These are phyloP conservation scores for Cladochytrium replicatum DNA, from an alignment of 192 early-diverging fungal genomes.

Conservation along the genomic window DNA sequence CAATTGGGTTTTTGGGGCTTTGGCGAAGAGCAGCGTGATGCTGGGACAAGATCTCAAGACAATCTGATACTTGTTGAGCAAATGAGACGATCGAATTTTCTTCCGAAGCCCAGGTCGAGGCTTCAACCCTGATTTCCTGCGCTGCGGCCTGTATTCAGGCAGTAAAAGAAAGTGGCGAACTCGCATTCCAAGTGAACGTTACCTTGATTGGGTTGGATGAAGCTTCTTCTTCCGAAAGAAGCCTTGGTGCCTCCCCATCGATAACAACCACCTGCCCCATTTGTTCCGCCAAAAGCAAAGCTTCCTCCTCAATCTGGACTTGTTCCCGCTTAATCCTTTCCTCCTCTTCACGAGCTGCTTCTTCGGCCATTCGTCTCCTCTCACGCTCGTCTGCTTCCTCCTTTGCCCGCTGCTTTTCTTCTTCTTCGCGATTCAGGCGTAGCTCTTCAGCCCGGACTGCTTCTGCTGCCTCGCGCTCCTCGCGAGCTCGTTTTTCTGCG, in stretches of 20 bases:
- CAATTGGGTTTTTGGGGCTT: slow-evolving; percentile 2
- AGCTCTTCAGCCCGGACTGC: too few relatives aligned
- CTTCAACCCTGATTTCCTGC: slow-evolving; percentile 42
- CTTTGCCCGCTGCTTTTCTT: too few relatives aligned
- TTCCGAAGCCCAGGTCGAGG: slow-evolving; percentile 28
- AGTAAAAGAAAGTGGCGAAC: neutral
- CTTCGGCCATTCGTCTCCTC: too few relatives aligned
- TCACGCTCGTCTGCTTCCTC: too few relatives aligned
- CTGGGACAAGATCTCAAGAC: slow-evolving; percentile 21
- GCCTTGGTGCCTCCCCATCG: slow-evolving; percentile 33
- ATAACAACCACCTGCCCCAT: slow-evolving; percentile 25
- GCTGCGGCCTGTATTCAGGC: slow-evolving; percentile 29
- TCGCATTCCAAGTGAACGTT: too few relatives aligned
- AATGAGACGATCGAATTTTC: slow-evolving; percentile 34
- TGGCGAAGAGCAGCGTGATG: slow-evolving; percentile 16
- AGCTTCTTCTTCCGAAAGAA: slow-evolving; percentile 33
- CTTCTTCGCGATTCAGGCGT: too few relatives aligned
- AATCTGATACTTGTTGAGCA: slow-evolving; percentile 22
- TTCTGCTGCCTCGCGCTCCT: too few relatives aligned
- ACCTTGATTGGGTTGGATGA: slow-evolving; percentile 38
- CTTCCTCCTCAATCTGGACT: too few relatives aligned
- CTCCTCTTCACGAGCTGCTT: too few relatives aligned
- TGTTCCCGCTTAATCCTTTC: too few relatives aligned
- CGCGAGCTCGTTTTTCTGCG: too few relatives aligned
- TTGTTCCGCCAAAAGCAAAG: too few relatives aligned